phyloP scores from a whole-genome alignment of 1,284 basidiomycete species.

The Apiotrichum montevideense region DNA sequence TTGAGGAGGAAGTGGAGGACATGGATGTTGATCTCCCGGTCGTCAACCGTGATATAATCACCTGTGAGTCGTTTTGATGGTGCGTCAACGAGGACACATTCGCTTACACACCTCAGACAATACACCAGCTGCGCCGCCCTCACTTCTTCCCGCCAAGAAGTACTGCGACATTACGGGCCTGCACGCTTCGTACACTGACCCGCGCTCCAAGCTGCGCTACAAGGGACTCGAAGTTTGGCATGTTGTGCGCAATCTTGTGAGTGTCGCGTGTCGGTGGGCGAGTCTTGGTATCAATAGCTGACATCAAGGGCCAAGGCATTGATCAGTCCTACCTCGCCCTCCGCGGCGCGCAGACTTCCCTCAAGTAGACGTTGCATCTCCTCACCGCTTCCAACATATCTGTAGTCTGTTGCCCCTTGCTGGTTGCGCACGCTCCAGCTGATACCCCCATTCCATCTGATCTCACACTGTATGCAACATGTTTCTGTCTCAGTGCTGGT shows the following conservation, averaged over 20 bases:
- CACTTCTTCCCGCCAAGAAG: slow-evolving; percentile 47
- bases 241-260: slow-evolving; percentile 44
- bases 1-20: slow-evolving; percentile 6
- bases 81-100: neutral
- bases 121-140: slow-evolving; percentile 44
- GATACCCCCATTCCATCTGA: neutral
- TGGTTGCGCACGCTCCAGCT: too few relatives aligned
- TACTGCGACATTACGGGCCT: slow-evolving; percentile 54
- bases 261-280: slow-evolving; percentile 9
- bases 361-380: slow-evolving; percentile 25
- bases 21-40: slow-evolving; percentile 7
- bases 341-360: slow-evolving; percentile 41
- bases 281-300: slow-evolving; percentile 21
- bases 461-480: slow-evolving; percentile 1
- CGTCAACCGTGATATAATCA: slow-evolving; percentile 34
- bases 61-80: slow-evolving; percentile 31
- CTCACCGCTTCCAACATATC: too few relatives aligned
- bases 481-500: neutral
- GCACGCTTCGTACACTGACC: slow-evolving; percentile 47
- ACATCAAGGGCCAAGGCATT: slow-evolving; percentile 40
- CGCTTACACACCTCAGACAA: slow-evolving; percentile 30
- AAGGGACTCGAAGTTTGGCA: slow-evolving; percentile 47
- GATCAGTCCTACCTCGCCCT: slow-evolving; percentile 46
- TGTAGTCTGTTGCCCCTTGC: too few relatives aligned
- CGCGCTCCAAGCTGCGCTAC: slow-evolving; percentile 46